Evolutionary conservation across 495 filamentous ascomycete species (phyloP).

Genomic region (Ramalina intermedia): DNA sequence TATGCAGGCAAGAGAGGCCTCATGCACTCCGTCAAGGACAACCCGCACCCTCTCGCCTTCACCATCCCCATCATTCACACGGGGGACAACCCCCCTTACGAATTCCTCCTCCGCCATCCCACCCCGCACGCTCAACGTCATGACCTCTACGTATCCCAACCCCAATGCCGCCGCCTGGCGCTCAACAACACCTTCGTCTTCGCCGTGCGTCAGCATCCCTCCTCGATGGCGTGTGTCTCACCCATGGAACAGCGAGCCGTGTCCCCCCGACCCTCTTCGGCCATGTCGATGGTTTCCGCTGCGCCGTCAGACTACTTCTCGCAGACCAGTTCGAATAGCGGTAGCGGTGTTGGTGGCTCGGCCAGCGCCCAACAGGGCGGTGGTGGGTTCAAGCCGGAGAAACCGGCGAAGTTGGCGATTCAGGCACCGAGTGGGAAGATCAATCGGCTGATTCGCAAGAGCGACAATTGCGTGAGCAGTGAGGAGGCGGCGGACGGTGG

Average conservation of each 20-base stretch:
- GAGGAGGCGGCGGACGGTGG: conserved; percentile 52
- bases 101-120: conserved; percentile 84
- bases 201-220: conserved; percentile 81
- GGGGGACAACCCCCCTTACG: conserved; percentile 83
- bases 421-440: conserved; percentile 96
- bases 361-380: conserved; percentile 22
- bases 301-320: conserved; percentile 26
- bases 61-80: conserved; percentile 82
- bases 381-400: conserved; percentile 36
- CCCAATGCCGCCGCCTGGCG: conserved; percentile 74
- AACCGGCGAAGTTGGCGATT: conserved; percentile 91
- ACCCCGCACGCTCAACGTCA: conserved; percentile 94
- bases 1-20: conserved; percentile 88
- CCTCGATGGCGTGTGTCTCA: conserved; percentile 36
- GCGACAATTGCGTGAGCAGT: conserved; percentile 45
- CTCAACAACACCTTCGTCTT: conserved; percentile 98
- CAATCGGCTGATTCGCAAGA: conserved; percentile 74
- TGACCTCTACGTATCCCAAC: conserved; percentile 90
- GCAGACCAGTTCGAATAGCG: conserved; percentile 37
- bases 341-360: conserved; percentile 10
- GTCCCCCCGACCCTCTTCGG: conserved; percentile 64
- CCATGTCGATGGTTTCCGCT: conserved; percentile 68
- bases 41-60: conserved; percentile 81
- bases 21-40: conserved; percentile 90
- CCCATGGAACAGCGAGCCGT: conserved; percentile 35